Conservation (phyloP, 176 grass and related monocot species). For the Musa schizocarpa region DNA sequence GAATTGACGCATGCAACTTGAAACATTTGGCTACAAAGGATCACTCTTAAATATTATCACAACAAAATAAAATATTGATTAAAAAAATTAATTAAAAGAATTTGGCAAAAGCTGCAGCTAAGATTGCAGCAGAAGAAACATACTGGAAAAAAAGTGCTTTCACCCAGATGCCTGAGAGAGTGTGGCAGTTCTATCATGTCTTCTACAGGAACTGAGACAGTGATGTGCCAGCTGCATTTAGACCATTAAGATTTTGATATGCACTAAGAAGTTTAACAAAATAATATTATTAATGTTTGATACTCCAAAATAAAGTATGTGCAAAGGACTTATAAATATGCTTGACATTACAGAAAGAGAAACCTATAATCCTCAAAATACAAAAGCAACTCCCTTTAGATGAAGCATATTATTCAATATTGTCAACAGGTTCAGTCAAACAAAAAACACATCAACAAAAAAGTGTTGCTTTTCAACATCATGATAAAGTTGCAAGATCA, state of each 20-base stretch:
- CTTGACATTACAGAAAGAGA: too few species aligned
- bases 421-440: too few species aligned
- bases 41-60: too few species aligned
- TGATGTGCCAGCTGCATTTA: conserved; percentile 15
- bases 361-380: too few species aligned
- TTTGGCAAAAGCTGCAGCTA: background rate
- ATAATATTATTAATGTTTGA: background rate
- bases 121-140: background rate
- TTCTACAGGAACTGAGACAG: conserved; percentile 1
- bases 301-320: background rate
- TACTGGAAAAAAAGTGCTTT: background rate
- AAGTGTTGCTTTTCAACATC: background rate
- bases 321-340: background rate
- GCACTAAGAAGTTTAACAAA: background rate
- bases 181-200: conserved; percentile 5
- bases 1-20: too few species aligned
- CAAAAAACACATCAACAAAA: background rate
- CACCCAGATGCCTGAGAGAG: conserved; percentile 5
- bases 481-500: background rate
- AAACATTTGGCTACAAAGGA: too few species aligned
- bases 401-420: too few species aligned
- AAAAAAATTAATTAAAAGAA: background rate
- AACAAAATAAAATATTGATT: background rate
- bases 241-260: background rate
- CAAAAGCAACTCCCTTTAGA: too few species aligned